A percentile compares a stretch with the other conserved stretches of the same genome.
These are phyloP conservation scores for Fusarium buharicum DNA, from an alignment of 2,329 filamentous ascomycete genomes.

Conservation along the genomic window DNA sequence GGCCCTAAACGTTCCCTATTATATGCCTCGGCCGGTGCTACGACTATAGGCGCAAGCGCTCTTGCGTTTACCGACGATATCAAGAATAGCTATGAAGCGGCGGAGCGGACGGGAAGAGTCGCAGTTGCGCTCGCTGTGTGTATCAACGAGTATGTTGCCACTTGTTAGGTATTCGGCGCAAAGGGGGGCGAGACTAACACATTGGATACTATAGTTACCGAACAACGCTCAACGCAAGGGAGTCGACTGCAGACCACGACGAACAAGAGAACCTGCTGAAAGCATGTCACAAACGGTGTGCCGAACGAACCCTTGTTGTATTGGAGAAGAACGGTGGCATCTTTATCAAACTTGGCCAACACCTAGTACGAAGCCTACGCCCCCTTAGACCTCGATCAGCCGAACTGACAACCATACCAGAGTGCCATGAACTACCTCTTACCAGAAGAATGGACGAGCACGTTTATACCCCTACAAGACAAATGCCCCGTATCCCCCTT, in stretches of 20 bases:
- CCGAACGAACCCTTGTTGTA: slow-evolving; percentile 83
- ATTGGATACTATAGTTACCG: slow-evolving; percentile 80
- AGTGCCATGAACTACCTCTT: slow-evolving; percentile 96
- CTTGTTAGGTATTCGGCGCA: neutral
- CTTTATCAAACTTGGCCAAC: slow-evolving; percentile 97
- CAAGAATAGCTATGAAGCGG: slow-evolving; percentile 78
- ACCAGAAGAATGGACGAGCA: slow-evolving; percentile 91
- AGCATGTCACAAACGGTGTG: slow-evolving; percentile 92
- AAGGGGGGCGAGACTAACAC: slow-evolving; percentile 6
- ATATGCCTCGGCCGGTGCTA: slow-evolving; percentile 63
- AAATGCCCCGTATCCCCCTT: slow-evolving; percentile 92
- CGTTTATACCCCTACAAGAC: slow-evolving; percentile 96
- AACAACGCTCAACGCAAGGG: slow-evolving; percentile 77
- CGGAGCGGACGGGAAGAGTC: slow-evolving; percentile 82
- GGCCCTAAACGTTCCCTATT: slow-evolving; percentile 53
- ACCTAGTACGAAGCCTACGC: slow-evolving; percentile 67
- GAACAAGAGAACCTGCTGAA: slow-evolving; percentile 76
- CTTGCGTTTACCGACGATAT: slow-evolving; percentile 74
- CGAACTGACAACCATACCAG: slow-evolving; percentile 53
- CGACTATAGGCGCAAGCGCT: slow-evolving; percentile 58
- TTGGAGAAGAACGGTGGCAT: slow-evolving; percentile 97
- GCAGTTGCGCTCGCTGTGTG: slow-evolving; percentile 78
- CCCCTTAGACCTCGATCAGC: neutral
- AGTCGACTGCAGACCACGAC: slow-evolving; percentile 69
- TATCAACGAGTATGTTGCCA: slow-evolving; percentile 79